Evolutionary conservation across 2,329 filamentous ascomycete species (phyloP).

Genomic region (Dichotomopilus funicola): DNA sequence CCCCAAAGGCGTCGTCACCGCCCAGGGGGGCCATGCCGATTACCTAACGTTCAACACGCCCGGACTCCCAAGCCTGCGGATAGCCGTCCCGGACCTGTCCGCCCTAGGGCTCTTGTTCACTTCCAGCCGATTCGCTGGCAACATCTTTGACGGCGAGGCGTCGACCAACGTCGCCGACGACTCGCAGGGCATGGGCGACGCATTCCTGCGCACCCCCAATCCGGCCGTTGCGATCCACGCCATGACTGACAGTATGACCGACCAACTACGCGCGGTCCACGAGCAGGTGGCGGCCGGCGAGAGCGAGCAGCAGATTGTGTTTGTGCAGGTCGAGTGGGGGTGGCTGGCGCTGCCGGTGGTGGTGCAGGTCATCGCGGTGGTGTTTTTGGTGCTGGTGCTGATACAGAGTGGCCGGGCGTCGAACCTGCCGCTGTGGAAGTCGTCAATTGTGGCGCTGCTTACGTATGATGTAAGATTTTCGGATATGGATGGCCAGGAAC

Average conservation of each 20-base stretch:
- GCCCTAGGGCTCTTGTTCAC: conserved; percentile 5
- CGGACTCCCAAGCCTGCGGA: background rate
- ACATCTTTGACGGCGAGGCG: conserved; percentile 7
- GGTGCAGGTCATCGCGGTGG: conserved; percentile 3
- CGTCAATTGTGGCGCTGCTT: conserved; percentile 5
- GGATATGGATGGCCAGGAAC: too few species aligned
- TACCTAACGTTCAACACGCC: background rate
- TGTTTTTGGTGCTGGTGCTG: conserved; percentile 3
- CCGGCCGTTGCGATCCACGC: conserved; percentile 1
- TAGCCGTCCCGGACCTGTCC: background rate
- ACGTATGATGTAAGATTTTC: conserved; percentile 6
- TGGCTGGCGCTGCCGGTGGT: conserved; percentile 9
- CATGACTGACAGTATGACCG: conserved; percentile 17
- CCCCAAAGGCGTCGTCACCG: background rate
- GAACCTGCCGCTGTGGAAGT: conserved; percentile 13
- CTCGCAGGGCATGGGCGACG: conserved; percentile 10
- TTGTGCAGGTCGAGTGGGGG: conserved; percentile 9
- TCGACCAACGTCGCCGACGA: background rate
- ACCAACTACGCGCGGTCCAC: conserved; percentile 10
- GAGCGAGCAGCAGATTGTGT: conserved; percentile 16
- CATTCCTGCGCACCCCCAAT: conserved; percentile 2
- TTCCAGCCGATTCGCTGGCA: conserved; percentile 9
- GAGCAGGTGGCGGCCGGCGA: conserved; percentile 18
- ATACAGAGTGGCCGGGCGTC: background rate
- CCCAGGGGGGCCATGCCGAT: background rate